These are phyloP conservation scores for Voacanga thouarsii DNA, from an alignment of 257 asterid species.

Conservation along the genomic window DNA sequence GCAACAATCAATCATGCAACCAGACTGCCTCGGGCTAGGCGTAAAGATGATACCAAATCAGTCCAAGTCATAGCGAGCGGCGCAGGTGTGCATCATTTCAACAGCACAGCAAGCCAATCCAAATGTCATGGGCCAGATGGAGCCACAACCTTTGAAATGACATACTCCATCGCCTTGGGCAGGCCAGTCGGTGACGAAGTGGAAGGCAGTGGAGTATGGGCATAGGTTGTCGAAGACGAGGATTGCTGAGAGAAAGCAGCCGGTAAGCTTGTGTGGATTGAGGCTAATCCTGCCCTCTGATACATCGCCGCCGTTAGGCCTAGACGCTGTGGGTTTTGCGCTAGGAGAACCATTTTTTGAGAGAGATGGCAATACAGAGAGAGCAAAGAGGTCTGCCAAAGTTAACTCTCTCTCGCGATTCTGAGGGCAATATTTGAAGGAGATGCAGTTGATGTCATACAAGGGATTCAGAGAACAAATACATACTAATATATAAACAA, in stretches of 20 bases:
- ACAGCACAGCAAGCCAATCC: slow-evolving; percentile 98
- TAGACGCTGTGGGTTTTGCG: slow-evolving; percentile 62
- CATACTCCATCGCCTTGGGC: slow-evolving; percentile 81
- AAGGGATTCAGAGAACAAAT: too few relatives aligned
- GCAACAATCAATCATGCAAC: slow-evolving; percentile 93
- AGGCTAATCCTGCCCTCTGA: slow-evolving; percentile 48
- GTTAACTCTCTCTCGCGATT: neutral
- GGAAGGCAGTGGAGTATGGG: slow-evolving; percentile 62
- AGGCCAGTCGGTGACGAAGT: slow-evolving; percentile 68
- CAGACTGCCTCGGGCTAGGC: slow-evolving; percentile 97
- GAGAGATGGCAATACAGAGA: neutral
- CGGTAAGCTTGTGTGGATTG: slow-evolving; percentile 82
- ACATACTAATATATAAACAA: too few relatives aligned
- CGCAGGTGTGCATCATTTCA: slow-evolving; percentile 99
- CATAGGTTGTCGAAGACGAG: slow-evolving; percentile 63
- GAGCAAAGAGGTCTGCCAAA: neutral
- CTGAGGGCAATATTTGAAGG: too few relatives aligned
- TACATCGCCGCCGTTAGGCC: slow-evolving; percentile 44
- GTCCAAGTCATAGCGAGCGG: slow-evolving; percentile 94
- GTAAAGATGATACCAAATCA: slow-evolving; percentile 92
- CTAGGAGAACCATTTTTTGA: slow-evolving; percentile 68
- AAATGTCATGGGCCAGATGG: slow-evolving; percentile 98
- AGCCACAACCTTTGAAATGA: slow-evolving; percentile 89
- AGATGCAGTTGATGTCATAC: too few relatives aligned
- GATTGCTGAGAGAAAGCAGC: slow-evolving; percentile 47